phyloP scores from a whole-genome alignment of 768 basidiomycete species.

The Hemileccinum rubropunctum region DNA sequence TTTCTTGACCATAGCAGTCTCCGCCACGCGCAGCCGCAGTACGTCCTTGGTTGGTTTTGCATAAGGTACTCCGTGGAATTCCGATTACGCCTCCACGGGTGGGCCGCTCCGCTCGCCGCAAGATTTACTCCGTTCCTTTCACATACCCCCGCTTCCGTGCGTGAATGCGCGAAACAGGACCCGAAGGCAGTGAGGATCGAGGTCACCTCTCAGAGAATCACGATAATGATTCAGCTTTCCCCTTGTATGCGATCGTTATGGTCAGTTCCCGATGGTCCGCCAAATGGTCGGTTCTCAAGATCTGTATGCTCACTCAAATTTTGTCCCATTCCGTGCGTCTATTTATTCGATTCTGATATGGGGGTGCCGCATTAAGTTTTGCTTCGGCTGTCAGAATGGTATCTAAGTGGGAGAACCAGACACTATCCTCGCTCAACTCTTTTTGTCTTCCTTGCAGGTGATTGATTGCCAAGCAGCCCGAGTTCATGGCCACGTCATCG shows the following conservation, averaged over 20 bases:
- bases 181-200: conserved; percentile 20
- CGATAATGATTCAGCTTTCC: neutral
- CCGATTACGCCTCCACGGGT: conserved; percentile 14
- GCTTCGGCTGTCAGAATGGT: neutral
- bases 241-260: conserved; percentile 3
- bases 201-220: conserved; percentile 7
- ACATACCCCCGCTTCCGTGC: conserved; percentile 19
- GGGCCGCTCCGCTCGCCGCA: conserved; percentile 8
- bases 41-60: conserved; percentile 1
- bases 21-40: conserved; percentile 1
- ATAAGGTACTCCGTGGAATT: conserved; percentile 22
- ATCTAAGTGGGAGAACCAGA: too few species aligned
- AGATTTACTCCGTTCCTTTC: conserved; percentile 13
- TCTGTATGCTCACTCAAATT: conserved; percentile 2
- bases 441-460: too few species aligned
- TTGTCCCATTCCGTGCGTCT: conserved; percentile 3
- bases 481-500: too few species aligned
- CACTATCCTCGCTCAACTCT: too few species aligned
- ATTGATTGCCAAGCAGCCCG: too few species aligned
- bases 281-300: too few species aligned
- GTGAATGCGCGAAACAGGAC: conserved; percentile 19
- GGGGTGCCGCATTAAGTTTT: neutral
- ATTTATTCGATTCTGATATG: neutral
- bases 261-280: too few species aligned
- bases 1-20: neutral